Conservation (phyloP, 495 filamentous ascomycete genomes). For the Aspergillus wentii region DNA sequence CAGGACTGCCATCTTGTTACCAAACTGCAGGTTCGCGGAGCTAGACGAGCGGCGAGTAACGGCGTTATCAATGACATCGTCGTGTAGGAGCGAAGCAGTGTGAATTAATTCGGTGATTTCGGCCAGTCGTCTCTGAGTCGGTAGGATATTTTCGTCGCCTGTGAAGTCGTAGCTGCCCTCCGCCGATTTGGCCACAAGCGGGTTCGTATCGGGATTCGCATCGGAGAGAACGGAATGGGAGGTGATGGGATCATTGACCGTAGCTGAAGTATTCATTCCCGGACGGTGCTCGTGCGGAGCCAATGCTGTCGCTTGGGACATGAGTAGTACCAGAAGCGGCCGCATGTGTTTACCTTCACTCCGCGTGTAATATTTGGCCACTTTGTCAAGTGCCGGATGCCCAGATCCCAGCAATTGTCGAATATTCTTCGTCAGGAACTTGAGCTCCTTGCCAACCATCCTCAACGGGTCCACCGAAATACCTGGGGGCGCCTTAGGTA, state of each 20-base stretch:
- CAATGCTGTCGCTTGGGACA: conserved; percentile 85
- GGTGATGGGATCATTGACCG: conserved; percentile 75
- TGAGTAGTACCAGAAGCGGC: conserved; percentile 87
- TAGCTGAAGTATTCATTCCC: conserved; percentile 26
- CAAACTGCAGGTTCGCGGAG: conserved; percentile 88
- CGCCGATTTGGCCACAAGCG: conserved; percentile 43
- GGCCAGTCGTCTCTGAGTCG: conserved; percentile 86
- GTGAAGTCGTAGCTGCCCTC: conserved; percentile 44
- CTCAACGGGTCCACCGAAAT: conserved; percentile 69
- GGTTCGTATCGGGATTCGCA: conserved; percentile 66
- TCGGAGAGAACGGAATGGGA: conserved; percentile 71
- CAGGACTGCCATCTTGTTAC: conserved; percentile 98
- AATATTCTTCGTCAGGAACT: conserved; percentile 87
- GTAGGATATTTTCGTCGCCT: conserved; percentile 72
- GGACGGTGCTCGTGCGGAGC: conserved; percentile 57
- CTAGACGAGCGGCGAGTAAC: conserved; percentile 73
- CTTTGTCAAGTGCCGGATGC: conserved; percentile 87
- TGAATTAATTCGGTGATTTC: conserved; percentile 97
- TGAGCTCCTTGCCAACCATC: conserved; percentile 91
- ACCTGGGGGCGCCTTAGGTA: conserved; percentile 53
- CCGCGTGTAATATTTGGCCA: conserved; percentile 97
- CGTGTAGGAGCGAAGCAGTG: conserved; percentile 92
- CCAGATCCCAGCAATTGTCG: conserved; percentile 83
- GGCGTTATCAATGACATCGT: conserved; percentile 96
- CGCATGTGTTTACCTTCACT: conserved; percentile 95